Percentiles rank a stretch among this genome's conserved stretches.
These are phyloP conservation scores for Solanum tarapatanum DNA, from an alignment of 257 asterid species.

Conservation along the genomic window DNA sequence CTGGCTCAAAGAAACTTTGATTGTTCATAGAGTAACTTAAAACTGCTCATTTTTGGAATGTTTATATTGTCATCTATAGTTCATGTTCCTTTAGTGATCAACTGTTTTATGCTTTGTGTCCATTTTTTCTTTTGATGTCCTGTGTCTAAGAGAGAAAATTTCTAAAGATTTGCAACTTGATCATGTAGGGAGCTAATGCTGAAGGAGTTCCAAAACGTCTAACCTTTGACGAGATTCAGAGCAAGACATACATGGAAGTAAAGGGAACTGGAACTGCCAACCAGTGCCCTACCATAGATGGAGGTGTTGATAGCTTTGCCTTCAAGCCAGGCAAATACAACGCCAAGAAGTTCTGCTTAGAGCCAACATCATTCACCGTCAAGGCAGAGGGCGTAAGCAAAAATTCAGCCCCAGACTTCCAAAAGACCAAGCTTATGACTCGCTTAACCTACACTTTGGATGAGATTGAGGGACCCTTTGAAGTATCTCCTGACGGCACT, in stretches of 20 bases:
- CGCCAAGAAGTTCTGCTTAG: conserved; percentile 84
- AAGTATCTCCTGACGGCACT: conserved; percentile 64
- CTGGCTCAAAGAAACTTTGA: too few relatives aligned
- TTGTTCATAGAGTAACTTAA: background rate
- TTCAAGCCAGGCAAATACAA: conserved; percentile 80
- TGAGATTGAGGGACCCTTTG: conserved; percentile 96
- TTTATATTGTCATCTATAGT: background rate
- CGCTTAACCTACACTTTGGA: conserved; percentile 96
- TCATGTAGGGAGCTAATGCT: conserved; percentile 72
- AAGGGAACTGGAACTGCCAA: conserved; percentile 95
- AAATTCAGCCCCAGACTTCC: conserved; percentile 78
- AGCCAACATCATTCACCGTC: conserved; percentile 97
- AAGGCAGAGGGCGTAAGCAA: conserved; percentile 82
- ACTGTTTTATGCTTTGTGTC: background rate
- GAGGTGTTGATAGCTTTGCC: conserved; percentile 61
- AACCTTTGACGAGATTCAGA: conserved; percentile 84
- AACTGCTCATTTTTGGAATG: background rate
- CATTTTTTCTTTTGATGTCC: background rate
- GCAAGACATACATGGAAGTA: conserved; percentile 88
- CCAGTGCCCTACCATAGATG: conserved; percentile 97
- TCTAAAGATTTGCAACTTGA: background rate
- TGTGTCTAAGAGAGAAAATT: background rate
- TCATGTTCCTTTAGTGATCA: background rate
- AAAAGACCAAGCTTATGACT: conserved; percentile 93
- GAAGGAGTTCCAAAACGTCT: conserved; percentile 77